phyloP scores from a whole-genome alignment of 2,329 filamentous ascomycete species.

The Macroventuria anomochaeta region DNA sequence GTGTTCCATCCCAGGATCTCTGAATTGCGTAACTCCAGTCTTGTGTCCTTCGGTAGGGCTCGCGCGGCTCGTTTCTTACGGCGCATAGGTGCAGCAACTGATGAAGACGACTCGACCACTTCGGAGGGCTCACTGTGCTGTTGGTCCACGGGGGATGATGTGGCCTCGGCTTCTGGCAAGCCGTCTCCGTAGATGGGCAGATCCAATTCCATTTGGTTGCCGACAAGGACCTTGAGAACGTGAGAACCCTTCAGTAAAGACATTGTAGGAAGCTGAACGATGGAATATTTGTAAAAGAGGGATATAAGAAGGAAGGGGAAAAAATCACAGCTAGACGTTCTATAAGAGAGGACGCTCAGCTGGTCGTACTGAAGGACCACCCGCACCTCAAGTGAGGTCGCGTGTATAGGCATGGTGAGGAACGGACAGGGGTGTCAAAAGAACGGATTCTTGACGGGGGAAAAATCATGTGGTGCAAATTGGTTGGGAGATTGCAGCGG shows the following conservation, averaged over 20 bases:
- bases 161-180: constrained; percentile 40
- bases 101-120: constrained; percentile 44
- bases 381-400: constrained; percentile 1
- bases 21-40: constrained; percentile 61
- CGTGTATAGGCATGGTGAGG: constrained; percentile 5
- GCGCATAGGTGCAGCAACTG: constrained; percentile 51
- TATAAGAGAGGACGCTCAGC: not conserved
- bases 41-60: constrained; percentile 56
- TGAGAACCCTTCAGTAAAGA: constrained; percentile 16
- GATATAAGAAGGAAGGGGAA: not conserved
- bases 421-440: not conserved
- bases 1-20: constrained; percentile 65
- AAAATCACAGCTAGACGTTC: too few species aligned
- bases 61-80: constrained; percentile 49
- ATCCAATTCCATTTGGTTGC: constrained; percentile 38
- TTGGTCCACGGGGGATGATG: constrained; percentile 24
- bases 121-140: constrained; percentile 25
- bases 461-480: not conserved
- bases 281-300: not conserved
- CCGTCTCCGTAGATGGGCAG: constrained; percentile 45
- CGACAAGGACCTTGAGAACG: constrained; percentile 27
- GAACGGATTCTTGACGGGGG: not conserved
- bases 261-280: not conserved
- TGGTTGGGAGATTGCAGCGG: constrained; percentile 12
- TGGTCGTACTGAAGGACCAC: not conserved